phyloP scores from a whole-genome alignment of 2,329 filamentous ascomycete genomes.

The Fusarium miscanthi region DNA sequence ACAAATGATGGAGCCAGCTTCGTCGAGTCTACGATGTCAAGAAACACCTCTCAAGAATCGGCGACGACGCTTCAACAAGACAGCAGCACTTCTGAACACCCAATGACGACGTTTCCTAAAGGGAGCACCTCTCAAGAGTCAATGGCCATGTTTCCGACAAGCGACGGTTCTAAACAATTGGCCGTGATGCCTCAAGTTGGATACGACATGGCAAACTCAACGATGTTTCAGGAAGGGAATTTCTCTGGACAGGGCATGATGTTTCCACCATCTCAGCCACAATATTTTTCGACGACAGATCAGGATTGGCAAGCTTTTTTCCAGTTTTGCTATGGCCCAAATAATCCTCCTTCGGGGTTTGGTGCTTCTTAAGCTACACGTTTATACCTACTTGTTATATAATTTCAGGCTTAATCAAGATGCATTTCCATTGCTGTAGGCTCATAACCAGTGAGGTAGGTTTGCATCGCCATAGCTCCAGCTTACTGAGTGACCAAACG shows the following conservation, averaged over 20 bases:
- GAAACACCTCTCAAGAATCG: neutral
- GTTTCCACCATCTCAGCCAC: fast-evolving
- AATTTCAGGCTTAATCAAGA: no score
- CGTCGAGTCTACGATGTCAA: neutral
- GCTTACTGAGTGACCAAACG: no score
- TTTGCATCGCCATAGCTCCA: no score
- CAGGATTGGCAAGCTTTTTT: fast-evolving
- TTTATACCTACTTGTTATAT: neutral
- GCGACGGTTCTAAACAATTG: neutral
- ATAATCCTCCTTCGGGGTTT: neutral
- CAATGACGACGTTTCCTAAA: fast-evolving
- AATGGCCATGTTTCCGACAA: fast-evolving
- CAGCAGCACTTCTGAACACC: fast-evolving
- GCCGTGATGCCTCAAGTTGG: fast-evolving
- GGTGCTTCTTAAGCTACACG: neutral
- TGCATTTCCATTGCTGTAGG: no score
- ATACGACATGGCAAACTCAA: fast-evolving
- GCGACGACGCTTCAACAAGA: fast-evolving
- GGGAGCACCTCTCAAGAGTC: fast-evolving
- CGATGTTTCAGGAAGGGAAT: fast-evolving
- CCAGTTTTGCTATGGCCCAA: neutral
- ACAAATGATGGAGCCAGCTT: neutral
- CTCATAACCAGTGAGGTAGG: no score
- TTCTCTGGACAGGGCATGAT: fast-evolving
- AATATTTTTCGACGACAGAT: fast-evolving